Percentiles rank a stretch among this genome's conserved stretches.
Evolutionary conservation across 1,284 basidiomycete species (phyloP).

Genomic region (Rhodotorula sp.): DNA sequence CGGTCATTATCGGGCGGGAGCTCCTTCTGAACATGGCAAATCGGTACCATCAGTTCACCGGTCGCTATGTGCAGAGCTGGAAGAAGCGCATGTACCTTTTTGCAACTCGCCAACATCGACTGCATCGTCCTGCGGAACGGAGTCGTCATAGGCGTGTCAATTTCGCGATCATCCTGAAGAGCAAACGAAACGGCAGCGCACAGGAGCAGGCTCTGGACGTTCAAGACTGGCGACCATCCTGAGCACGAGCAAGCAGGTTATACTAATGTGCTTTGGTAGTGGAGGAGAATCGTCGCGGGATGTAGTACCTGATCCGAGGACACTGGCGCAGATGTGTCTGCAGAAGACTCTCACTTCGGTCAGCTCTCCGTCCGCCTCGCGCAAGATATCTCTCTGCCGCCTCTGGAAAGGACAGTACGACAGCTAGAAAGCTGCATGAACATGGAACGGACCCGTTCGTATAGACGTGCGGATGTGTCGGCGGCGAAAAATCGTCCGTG

Average conservation of each 20-base stretch:
- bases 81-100: conserved; percentile 5
- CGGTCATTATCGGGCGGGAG: conserved; percentile 40
- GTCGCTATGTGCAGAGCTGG: too few species aligned
- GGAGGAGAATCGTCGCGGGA: not conserved
- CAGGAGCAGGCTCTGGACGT: conserved; percentile 50
- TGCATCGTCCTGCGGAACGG: conserved; percentile 47
- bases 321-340: conserved; percentile 51
- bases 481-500: conserved; percentile 46
- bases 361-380: too few species aligned
- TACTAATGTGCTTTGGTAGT: too few species aligned
- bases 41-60: too few species aligned
- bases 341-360: not conserved
- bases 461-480: conserved; percentile 51
- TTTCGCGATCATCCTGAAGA: not conserved
- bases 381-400: too few species aligned
- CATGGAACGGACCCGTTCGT: conserved; percentile 9
- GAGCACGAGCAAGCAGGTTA: not conserved
- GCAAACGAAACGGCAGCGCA: not conserved
- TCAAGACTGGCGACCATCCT: conserved; percentile 47
- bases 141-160: not conserved
- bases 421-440: not conserved
- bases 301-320: conserved; percentile 30
- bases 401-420: too few species aligned
- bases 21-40: conserved; percentile 25
- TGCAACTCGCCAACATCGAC: conserved; percentile 51